Evolutionary conservation across 2,329 filamentous ascomycete genomes (phyloP), one percentile per base, ranked within the genome.

Genomic region (Zalaria sp.): DNA sequence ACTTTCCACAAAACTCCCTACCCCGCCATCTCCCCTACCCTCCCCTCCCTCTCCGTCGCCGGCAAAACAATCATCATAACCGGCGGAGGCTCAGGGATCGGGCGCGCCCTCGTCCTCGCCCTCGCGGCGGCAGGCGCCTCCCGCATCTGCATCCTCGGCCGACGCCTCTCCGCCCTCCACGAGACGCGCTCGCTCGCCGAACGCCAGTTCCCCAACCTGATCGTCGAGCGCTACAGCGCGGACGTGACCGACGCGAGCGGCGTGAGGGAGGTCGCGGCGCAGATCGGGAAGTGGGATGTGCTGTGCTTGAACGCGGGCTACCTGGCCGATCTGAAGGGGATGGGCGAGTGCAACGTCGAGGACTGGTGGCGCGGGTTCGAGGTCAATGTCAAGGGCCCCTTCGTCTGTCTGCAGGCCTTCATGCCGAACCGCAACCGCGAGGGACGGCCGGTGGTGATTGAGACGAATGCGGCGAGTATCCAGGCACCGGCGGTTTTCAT

Each of bases 101-200:
- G 67, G 27, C 56, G 55, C 29, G 61, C 56, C 37, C 67, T 59
- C 6, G 63, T 65, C 5, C 51, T 39, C n/a, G 53, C 51, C 45
- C 71, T 69, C 42, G 66, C 66, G 5, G 39, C 53, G 46, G 65
- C 68, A 43, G 64, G 66, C 8, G 65, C 66, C 1, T 52, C 57
- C 34, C 53, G 53, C 1, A 65, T 72, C 37, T 58, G 57, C 6
- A 55, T 72, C 4, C 48, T 69, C 1, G 67, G 66, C 27, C 64
- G 67, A 25, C 52, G 54, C 28, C 54, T 53, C 47, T 39, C 58
- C 32, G 51, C 55, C 5, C 55, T 65, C 28, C 48, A 57, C 25
- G 54, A 57, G n/a, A 61, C 57, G 41, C 56, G 60, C 48, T 48
- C 55, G 25, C 50, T 43, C 5, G 58, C 60, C 43, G 46, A 61